Evolutionary conservation across 495 filamentous ascomycete species (phyloP), one percentile per base, ranked within the genome.

Genomic region (Penicillium desertorum): DNA sequence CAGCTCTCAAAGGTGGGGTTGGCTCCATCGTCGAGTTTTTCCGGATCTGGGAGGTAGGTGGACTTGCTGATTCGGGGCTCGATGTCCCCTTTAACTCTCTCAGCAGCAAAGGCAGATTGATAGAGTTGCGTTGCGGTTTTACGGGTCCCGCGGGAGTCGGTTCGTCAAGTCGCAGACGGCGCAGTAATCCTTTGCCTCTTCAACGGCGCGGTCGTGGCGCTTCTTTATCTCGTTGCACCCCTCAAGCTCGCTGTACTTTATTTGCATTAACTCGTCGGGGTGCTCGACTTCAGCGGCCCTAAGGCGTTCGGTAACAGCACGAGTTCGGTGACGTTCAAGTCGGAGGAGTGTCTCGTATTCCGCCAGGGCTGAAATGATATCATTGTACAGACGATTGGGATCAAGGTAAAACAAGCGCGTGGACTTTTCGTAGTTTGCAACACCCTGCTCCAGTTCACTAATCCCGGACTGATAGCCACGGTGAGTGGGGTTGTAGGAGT

Each of bases 381-480:
- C n/a, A 5, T 16, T 1, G 14, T 37, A n/a, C 5, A n/a, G 5
- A 4, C 2, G 0, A 7, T 14, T 3, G 5, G 2, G 14, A 1
- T n/a, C 14, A n/a, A 16, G 14, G 14, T 7, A 5, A 5, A 7
- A 2, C 34, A 1, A 37, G 14, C 34, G 5, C 14, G 8, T 37
- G 34, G n/a, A 37, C 4, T 7, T 37, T 5, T 37, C 14, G 14
- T 37, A n/a, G 14, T 16, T 5, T 12, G 14, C 16, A 1, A 37
- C 14, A 37, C 14, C 34, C 14, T 8, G 34, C 34, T 37, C 34
- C 6, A 37, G 34, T 16, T 37, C 14, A 2, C 14, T 6, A 37
- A 37, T n/a, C 16, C 34, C 16, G 34, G 34, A n/a, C 5, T 16
- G 14, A 37, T 2, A 37, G 16, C 14, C 14, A 37, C 14, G 12